Conservation (phyloP, 148 eudicot species). For the Vaccinium macrocarpon region DNA sequence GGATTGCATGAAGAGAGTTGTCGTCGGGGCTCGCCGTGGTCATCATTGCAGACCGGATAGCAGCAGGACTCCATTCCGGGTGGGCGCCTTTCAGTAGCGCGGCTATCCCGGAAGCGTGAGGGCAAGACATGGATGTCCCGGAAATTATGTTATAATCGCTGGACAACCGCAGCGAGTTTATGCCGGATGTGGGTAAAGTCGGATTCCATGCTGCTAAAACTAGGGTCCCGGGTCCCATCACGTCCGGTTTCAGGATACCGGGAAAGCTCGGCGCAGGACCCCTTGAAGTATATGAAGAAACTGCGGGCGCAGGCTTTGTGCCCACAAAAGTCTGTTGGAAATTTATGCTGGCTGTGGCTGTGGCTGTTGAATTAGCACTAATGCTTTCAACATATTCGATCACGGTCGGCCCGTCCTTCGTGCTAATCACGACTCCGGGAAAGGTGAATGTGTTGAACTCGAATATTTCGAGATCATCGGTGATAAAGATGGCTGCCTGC, state of each 20-base stretch:
- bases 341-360: constrained; percentile 11
- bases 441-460: background rate
- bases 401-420: constrained; percentile 3
- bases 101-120: constrained; percentile 18
- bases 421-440: constrained; percentile 24
- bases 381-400: background rate
- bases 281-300: constrained; percentile 23
- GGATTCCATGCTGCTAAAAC: constrained; percentile 15
- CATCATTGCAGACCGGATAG: constrained; percentile 24
- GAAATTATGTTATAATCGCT: background rate
- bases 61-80: constrained; percentile 15
- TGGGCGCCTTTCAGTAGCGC: constrained; percentile 18
- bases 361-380: background rate
- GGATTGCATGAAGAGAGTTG: background rate
- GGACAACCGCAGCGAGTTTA: background rate
- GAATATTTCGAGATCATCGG: constrained; percentile 13
- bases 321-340: constrained; percentile 24
- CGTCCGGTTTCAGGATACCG: constrained; percentile 25
- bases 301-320: constrained; percentile 19
- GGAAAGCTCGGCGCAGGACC: constrained; percentile 26
- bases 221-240: constrained; percentile 27
- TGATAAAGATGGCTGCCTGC: constrained; percentile 20
- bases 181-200: background rate
- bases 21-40: constrained; percentile 20
- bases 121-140: constrained; percentile 19